These are phyloP conservation scores for Avena eriantha DNA, from an alignment of 176 grass and related monocot genomes.

Conservation along the genomic window DNA sequence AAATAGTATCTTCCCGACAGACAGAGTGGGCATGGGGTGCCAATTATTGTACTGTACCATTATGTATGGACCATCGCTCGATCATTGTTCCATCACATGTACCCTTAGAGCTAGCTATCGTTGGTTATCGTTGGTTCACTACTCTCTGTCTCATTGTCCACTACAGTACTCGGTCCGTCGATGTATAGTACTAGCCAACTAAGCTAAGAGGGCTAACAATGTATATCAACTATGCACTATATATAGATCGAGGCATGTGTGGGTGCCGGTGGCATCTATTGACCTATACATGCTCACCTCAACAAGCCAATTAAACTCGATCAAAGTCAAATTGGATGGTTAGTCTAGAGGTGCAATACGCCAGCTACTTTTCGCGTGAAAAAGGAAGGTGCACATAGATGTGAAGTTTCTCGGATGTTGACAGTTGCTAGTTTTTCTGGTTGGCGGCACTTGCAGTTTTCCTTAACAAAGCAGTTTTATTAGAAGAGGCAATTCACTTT, in stretches of 20 bases:
- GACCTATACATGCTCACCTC: not conserved
- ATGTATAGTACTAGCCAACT: not conserved
- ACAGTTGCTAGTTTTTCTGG: not conserved
- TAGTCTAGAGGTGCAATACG: not conserved
- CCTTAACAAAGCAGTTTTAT: constrained; percentile 13
- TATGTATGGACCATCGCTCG: constrained; percentile 28
- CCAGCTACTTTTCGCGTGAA: constrained; percentile 1
- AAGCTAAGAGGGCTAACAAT: not conserved
- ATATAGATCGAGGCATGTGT: too few species aligned
- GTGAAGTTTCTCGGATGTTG: constrained; percentile 32
- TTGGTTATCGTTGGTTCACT: constrained; percentile 10
- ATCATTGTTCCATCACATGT: constrained; percentile 28
- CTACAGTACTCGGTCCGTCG: not conserved
- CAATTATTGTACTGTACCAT: constrained; percentile 40
- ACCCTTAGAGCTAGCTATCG: not conserved
- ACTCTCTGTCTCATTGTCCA: constrained; percentile 6
- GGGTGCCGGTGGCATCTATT: not conserved
- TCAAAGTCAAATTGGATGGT: not conserved
- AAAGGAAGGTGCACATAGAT: constrained; percentile 1
- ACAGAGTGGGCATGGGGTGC: constrained; percentile 12
- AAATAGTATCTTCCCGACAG: constrained; percentile 38
- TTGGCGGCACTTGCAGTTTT: not conserved
- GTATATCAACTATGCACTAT: not conserved
- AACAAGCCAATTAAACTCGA: not conserved
- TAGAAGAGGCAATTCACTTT: not conserved